These are phyloP conservation scores for Paecilomyces sp. DNA, from an alignment of 2,329 filamentous ascomycete genomes.

Conservation along the genomic window DNA sequence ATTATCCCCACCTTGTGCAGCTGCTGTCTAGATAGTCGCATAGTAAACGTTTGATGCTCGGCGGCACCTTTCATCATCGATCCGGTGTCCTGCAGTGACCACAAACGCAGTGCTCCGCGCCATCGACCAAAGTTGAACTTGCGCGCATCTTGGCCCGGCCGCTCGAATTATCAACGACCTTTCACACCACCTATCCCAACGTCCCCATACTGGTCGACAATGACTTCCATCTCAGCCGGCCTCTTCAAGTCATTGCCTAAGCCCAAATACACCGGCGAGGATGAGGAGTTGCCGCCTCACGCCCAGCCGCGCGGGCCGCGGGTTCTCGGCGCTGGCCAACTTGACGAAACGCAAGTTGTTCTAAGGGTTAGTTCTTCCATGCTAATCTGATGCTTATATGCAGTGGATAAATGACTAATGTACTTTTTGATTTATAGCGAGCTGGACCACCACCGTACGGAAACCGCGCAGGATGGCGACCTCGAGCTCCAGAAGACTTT, in stretches of 20 bases:
- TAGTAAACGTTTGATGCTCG: neutral
- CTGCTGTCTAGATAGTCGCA: neutral
- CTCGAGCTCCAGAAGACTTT: constrained; percentile 81
- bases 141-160: constrained; percentile 4
- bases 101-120: neutral
- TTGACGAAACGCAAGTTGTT: constrained; percentile 81
- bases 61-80: neutral
- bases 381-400: constrained; percentile 8
- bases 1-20: too few species aligned
- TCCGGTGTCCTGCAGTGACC: neutral
- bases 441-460: constrained; percentile 82
- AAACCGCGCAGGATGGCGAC: constrained; percentile 82
- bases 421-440: constrained; percentile 44
- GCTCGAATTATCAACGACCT: neutral
- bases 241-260: constrained; percentile 77
- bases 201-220: constrained; percentile 22
- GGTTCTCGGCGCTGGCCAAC: constrained; percentile 69
- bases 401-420: constrained; percentile 1
- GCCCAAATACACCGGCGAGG: constrained; percentile 83
- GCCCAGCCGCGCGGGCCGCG: constrained; percentile 72
- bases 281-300: constrained; percentile 69
- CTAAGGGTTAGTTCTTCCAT: constrained; percentile 52
- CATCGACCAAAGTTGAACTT: neutral
- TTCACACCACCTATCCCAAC: neutral
- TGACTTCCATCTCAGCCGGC: constrained; percentile 63